These are phyloP conservation scores for Apiospora kogelbergensis DNA, from an alignment of 2,329 filamentous ascomycete species.

Conservation along the genomic window DNA sequence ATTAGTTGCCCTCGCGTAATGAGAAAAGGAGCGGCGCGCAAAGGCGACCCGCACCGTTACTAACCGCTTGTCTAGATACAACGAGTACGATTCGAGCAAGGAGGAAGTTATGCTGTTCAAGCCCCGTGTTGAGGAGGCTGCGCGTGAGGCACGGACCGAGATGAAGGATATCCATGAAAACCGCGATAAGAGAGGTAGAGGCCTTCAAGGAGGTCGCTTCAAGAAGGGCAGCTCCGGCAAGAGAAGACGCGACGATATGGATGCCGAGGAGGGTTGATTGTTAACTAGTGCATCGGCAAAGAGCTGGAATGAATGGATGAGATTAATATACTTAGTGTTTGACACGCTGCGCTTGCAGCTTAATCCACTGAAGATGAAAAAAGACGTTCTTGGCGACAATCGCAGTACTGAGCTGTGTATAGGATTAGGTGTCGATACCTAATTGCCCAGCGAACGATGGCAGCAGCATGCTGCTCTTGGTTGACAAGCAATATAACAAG, in stretches of 20 bases:
- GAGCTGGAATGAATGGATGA: not conserved
- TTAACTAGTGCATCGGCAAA: not conserved
- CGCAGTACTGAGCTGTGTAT: not conserved
- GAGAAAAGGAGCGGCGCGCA: not conserved
- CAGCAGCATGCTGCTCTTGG: too few relatives aligned
- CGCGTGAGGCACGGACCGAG: slow-evolving; percentile 74
- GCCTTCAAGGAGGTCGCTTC: slow-evolving; percentile 43
- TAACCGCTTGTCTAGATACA: not conserved
- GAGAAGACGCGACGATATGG: slow-evolving; percentile 62
- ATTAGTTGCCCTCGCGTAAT: not conserved
- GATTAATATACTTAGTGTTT: not conserved
- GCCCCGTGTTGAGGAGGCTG: slow-evolving; percentile 77
- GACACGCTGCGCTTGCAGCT: not conserved
- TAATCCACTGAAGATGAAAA: not conserved
- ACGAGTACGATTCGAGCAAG: slow-evolving; percentile 68
- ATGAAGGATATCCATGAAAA: slow-evolving; percentile 80
- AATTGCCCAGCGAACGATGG: not conserved
- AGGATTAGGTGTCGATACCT: not conserved
- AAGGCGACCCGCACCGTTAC: not conserved
- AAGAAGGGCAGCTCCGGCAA: slow-evolving; percentile 42
- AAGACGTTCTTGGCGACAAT: not conserved
- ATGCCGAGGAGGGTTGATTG: slow-evolving; percentile 66
- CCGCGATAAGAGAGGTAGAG: slow-evolving; percentile 54
- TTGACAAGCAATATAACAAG: too few relatives aligned
- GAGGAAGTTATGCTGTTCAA: slow-evolving; percentile 85